Conservation (phyloP, 192 early-diverging fungal species). For the Entophlyctis helioformis region DNA sequence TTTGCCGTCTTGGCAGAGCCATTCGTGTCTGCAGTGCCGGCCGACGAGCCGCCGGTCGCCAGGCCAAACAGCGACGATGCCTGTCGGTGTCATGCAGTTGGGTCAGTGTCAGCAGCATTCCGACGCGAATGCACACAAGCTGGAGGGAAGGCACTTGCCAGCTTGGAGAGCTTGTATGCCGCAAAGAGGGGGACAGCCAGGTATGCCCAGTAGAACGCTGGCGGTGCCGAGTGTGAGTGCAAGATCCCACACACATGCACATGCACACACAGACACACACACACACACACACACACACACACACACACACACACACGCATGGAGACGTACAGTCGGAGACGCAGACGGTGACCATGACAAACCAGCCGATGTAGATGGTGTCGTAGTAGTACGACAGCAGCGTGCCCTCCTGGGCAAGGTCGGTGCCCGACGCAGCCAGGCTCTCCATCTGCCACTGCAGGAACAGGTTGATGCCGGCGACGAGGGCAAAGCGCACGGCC, state of each 20-base stretch:
- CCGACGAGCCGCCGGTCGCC: no score
- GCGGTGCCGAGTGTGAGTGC: no score
- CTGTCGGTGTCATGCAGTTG: no score
- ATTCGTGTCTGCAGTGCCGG: no score
- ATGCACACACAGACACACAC: slow-evolving; percentile 29
- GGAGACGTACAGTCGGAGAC: slow-evolving; percentile 42
- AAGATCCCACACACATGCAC: neutral
- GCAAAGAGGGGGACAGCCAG: slow-evolving; percentile 39
- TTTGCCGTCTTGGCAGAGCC: no score
- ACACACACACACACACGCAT: no score
- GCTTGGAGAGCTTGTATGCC: slow-evolving; percentile 27
- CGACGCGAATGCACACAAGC: no score
- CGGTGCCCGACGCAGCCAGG: slow-evolving; percentile 34
- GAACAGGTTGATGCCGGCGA: slow-evolving; percentile 32
- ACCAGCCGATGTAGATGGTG: slow-evolving; percentile 76
- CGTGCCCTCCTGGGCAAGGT: slow-evolving; percentile 31
- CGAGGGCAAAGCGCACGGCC: slow-evolving; percentile 21
- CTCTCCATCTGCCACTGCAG: no score
- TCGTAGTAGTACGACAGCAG: slow-evolving; percentile 66
- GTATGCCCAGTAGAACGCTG: slow-evolving; percentile 15
- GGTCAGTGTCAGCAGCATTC: no score
- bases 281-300: no score
- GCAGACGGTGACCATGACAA: slow-evolving; percentile 52
- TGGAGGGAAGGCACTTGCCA: no score
- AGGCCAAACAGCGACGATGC: no score